Percentiles rank a stretch among this genome's conserved stretches.
Evolutionary conservation across 2,329 filamentous ascomycete genomes (phyloP).

Genomic region (Didymella arachidicola): DNA sequence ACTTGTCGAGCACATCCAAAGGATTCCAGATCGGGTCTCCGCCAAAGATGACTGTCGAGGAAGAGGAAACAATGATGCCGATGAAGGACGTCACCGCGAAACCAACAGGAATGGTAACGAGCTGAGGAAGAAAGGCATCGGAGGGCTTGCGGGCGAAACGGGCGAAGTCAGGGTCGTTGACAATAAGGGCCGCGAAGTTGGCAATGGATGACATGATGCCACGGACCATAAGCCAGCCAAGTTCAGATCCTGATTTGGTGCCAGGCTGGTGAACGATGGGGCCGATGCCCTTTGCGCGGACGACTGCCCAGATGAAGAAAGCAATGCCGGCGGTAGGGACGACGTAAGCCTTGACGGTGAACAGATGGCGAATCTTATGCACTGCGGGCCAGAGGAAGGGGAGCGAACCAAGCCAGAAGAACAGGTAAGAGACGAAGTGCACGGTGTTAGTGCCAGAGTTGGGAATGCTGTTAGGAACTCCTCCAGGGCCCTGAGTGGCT

Average conservation of each 20-base stretch:
- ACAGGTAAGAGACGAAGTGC: slow-evolving; percentile 81
- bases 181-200: slow-evolving; percentile 88
- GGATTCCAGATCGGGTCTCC: slow-evolving; percentile 55
- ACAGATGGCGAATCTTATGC: slow-evolving; percentile 86
- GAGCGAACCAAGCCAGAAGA: slow-evolving; percentile 83
- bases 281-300: slow-evolving; percentile 81
- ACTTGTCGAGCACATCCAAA: slow-evolving; percentile 51
- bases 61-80: slow-evolving; percentile 61
- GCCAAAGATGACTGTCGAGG: slow-evolving; percentile 54
- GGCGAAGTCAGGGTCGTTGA: slow-evolving; percentile 81
- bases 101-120: slow-evolving; percentile 62
- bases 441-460: slow-evolving; percentile 75
- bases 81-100: slow-evolving; percentile 80
- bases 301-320: slow-evolving; percentile 87
- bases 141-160: slow-evolving; percentile 80
- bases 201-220: slow-evolving; percentile 89
- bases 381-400: slow-evolving; percentile 91
- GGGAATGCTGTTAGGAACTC: slow-evolving; percentile 72
- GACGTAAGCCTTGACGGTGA: slow-evolving; percentile 87
- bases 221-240: slow-evolving; percentile 83
- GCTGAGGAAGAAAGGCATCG: slow-evolving; percentile 82
- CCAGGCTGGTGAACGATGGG: slow-evolving; percentile 78
- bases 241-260: slow-evolving; percentile 67
- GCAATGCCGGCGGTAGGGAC: slow-evolving; percentile 84
- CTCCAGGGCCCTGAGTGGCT: slow-evolving; percentile 33